phyloP scores from a whole-genome alignment of 108 stramenopile species.

The Cyclostephanos tholiformis region DNA sequence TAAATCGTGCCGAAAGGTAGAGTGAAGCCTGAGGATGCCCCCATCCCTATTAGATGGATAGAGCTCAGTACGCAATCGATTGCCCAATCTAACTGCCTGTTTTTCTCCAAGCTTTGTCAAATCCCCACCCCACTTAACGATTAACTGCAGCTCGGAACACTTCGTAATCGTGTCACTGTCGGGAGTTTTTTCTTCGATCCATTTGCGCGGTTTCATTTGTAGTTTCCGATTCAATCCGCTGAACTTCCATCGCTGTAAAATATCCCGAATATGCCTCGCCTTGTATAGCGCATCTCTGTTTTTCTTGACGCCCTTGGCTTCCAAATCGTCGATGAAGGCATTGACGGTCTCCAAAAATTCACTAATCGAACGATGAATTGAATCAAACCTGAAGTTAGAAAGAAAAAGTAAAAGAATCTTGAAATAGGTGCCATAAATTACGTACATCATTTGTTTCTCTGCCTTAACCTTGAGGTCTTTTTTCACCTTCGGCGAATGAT shows the following conservation, averaged over 20 bases:
- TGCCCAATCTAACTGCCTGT: constrained; percentile 93
- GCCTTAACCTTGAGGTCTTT: constrained; percentile 96
- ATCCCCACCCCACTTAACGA: constrained; percentile 99
- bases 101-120: constrained; percentile 91
- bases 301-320: constrained; percentile 48
- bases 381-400: too few relatives aligned
- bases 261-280: constrained; percentile 84
- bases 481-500: constrained; percentile 62
- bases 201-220: constrained; percentile 94
- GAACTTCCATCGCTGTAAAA: constrained; percentile 91
- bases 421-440: too few relatives aligned
- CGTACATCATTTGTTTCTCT: constrained; percentile 79
- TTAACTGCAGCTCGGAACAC: constrained; percentile 83
- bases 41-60: constrained; percentile 83
- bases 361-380: background rate
- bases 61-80: constrained; percentile 85
- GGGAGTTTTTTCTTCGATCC: constrained; percentile 57
- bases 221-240: constrained; percentile 96
- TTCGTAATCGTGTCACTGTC: constrained; percentile 45
- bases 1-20: constrained; percentile 98
- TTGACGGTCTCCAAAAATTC: constrained; percentile 86
- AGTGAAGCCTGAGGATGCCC: constrained; percentile 96
- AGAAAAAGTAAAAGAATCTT: too few relatives aligned
- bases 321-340: constrained; percentile 62
- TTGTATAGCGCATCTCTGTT: constrained; percentile 57